These are phyloP conservation scores for Adansonia digitata DNA, from an alignment of 345 rosid species.

Conservation along the genomic window DNA sequence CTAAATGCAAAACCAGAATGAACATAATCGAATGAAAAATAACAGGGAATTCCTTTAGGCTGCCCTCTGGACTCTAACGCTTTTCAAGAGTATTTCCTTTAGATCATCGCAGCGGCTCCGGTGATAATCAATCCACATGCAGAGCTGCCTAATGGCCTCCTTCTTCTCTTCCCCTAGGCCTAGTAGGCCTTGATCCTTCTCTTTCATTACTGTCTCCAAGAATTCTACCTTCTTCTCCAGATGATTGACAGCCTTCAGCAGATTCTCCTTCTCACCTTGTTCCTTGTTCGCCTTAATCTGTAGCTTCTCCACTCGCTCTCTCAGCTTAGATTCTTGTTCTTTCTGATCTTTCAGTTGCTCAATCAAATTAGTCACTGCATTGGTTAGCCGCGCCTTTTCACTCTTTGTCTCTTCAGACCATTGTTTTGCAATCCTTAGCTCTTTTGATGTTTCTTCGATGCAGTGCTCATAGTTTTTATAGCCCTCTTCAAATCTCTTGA, in stretches of 20 bases:
- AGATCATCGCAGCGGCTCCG: conserved; percentile 51
- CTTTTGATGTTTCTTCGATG: conserved; percentile 35
- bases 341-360: conserved; percentile 34
- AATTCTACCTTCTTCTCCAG: conserved; percentile 34
- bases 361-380: conserved; percentile 27
- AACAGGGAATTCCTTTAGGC: conserved; percentile 4
- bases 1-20: conserved; percentile 5
- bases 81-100: conserved; percentile 37
- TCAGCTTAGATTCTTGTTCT: conserved; percentile 31
- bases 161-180: conserved; percentile 63
- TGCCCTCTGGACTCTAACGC: conserved; percentile 28
- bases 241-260: conserved; percentile 27
- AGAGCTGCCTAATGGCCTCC: conserved; percentile 94
- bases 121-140: conserved; percentile 79
- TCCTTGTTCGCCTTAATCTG: conserved; percentile 41
- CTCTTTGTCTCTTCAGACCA: conserved; percentile 36
- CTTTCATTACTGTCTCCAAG: conserved; percentile 38
- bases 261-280: conserved; percentile 46
- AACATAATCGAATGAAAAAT: conserved; percentile 7
- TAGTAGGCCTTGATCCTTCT: conserved; percentile 39
- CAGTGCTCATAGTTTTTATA: conserved; percentile 28
- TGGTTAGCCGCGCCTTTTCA: conserved; percentile 29
- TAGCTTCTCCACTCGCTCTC: conserved; percentile 36
- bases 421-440: conserved; percentile 40
- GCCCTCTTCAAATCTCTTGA: conserved; percentile 40